Evolutionary conservation across 2,329 filamentous ascomycete species (phyloP), one percentile per base, ranked within the genome.

Genomic region (Botrytis byssoidea): DNA sequence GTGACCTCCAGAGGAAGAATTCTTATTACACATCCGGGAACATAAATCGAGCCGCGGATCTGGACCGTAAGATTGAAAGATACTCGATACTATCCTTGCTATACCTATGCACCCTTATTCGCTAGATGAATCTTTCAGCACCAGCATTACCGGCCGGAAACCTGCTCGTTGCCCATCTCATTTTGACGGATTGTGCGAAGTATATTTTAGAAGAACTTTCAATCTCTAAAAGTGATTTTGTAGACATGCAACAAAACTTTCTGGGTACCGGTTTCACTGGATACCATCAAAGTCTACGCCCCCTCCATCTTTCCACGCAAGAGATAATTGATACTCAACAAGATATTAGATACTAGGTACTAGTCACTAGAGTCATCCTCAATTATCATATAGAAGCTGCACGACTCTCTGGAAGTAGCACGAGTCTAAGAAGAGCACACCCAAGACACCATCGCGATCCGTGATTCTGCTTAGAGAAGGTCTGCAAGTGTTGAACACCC

Each of bases 281-380:
- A 51, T 7, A n/a, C 0, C 0, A n/a, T 6, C 22, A n/a, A 51
- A 51, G 1, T 16, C 2, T 5, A 51, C 10, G 4, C 48, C 1
- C 4, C 22, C 44, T 4, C 20, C 5, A 8, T 16, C 44, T 48
- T 48, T 22, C 44, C 44, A 48, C 44, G 25, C 48, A 51, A n/a
- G 25, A 51, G 5, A 25, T 51, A 51, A 10, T n/a, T 25, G 46
- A n/a, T 51, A 51, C 25, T 6, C 22, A 25, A 25, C 12, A 12
- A 3, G 46, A 44, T n/a, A 12, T 10, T 25, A 25, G 22, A 1
- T 44, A 25, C 9, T 48, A 18, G 42, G 5, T 7, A 44, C 16
- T 22, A 46, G 18, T 46, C 1, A 8, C 44, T 46, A 20, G 18
- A 20, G 7, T 3, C 44, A 46, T 18, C 18, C 46, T 14, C 22